Percentiles rank a stretch among this genome's conserved stretches.
Evolutionary conservation across 2,329 filamentous ascomycete genomes (phyloP).

Genomic region (Hypoxylon sp.): DNA sequence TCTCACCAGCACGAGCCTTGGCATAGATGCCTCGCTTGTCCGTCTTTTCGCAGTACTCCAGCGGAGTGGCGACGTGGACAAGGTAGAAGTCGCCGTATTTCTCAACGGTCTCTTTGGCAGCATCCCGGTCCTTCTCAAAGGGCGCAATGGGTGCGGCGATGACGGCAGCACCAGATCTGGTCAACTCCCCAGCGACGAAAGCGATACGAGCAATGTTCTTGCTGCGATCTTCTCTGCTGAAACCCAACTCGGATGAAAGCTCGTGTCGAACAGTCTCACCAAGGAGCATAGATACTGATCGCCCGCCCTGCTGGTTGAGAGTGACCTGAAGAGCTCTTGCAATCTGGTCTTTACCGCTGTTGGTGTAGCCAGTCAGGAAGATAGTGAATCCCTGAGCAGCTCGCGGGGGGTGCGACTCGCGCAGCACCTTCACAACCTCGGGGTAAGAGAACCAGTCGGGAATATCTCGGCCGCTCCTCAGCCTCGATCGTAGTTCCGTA

Average conservation of each 20-base stretch:
- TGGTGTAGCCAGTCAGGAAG: constrained; percentile 97
- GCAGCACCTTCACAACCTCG: constrained; percentile 95
- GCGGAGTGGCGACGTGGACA: constrained; percentile 91
- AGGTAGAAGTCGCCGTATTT: constrained; percentile 94
- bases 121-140: constrained; percentile 82
- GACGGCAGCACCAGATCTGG: constrained; percentile 91
- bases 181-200: constrained; percentile 95
- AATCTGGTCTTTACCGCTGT: constrained; percentile 97
- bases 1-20: constrained; percentile 86
- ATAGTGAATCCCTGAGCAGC: constrained; percentile 96
- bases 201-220: constrained; percentile 96
- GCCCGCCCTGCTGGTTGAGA: constrained; percentile 96
- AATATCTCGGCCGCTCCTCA: constrained; percentile 93
- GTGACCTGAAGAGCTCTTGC: constrained; percentile 96
- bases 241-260: constrained; percentile 94
- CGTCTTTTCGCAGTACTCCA: constrained; percentile 94
- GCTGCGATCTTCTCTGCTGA: constrained; percentile 92
- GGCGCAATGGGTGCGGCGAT: constrained; percentile 97
- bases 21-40: constrained; percentile 93
- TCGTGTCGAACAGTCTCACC: constrained; percentile 96
- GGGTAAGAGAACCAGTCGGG: constrained; percentile 99
- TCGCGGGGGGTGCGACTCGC: constrained; percentile 95
- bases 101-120: constrained; percentile 87
- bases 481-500: constrained; percentile 91
- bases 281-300: constrained; percentile 92